phyloP scores from a whole-genome alignment of 1,284 basidiomycete species.

The Malassezia equina region DNA sequence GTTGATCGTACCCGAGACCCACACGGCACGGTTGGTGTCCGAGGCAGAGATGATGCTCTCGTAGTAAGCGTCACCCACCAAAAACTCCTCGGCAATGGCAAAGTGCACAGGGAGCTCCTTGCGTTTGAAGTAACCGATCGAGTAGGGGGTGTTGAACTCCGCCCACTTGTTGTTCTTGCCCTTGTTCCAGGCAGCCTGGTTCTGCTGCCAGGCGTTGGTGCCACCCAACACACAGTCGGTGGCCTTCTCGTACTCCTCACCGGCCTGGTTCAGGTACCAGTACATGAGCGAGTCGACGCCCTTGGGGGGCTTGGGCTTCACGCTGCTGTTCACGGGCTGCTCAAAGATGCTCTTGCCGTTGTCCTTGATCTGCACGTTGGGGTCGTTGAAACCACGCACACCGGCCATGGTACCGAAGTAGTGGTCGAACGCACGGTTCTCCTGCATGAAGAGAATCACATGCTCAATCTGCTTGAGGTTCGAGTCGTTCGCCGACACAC shows the following conservation, averaged over 20 bases:
- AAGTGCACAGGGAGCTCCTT: constrained; percentile 34
- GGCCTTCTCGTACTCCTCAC: constrained; percentile 24
- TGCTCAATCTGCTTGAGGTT: constrained; percentile 15
- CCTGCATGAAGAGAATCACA: constrained; percentile 33
- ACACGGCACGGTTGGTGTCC: constrained; percentile 27
- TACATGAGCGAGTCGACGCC: constrained; percentile 22
- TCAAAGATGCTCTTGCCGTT: constrained; percentile 24
- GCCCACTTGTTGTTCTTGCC: constrained; percentile 32
- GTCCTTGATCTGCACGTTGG: constrained; percentile 31
- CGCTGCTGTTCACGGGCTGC: constrained; percentile 11
- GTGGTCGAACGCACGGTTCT: constrained; percentile 39
- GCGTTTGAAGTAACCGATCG: constrained; percentile 30
- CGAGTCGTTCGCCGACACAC: not conserved
- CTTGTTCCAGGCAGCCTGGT: constrained; percentile 31
- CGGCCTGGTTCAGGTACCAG: constrained; percentile 28
- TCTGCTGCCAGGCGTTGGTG: constrained; percentile 26
- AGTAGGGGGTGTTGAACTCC: constrained; percentile 25
- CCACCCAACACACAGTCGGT: constrained; percentile 31
- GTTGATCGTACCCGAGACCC: constrained; percentile 22
- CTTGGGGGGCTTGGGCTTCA: not conserved
- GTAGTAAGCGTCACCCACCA: constrained; percentile 30
- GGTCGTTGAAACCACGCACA: constrained; percentile 34
- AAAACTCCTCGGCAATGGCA: constrained; percentile 31
- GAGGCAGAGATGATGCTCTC: constrained; percentile 26
- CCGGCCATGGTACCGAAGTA: constrained; percentile 35